Base-by-base conservation (phyloP, 768 basidiomycete genomes). In the Imleria badia region DNA sequence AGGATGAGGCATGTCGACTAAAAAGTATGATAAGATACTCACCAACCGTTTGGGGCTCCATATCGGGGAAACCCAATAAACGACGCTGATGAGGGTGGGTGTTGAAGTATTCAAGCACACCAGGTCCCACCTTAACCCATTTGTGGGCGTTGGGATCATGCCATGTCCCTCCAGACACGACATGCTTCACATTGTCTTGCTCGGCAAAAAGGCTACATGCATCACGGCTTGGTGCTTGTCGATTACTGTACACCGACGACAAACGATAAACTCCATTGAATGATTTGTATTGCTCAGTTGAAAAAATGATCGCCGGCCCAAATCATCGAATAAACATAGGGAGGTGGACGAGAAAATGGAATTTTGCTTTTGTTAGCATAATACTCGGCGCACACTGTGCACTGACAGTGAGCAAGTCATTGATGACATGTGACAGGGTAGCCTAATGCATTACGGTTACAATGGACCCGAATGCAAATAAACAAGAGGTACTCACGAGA, bases 261-360 rank as follows among this genome's bases (percentile, higher is more conserved):
- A 44, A 19, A 13, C 12, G 11, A 31, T 44, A 44, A 31, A 44
- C n/a, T 6, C 43, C 6, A 13, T 44, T 44, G 29, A 63, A 69
- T 1, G 63, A 64, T 26, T 73, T 59, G 23, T 59, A 73, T 8
- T 23, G 36, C 48, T 73, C 63, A 1, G 67, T 70, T 1, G 60
- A 64, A 50, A 67, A 71, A 0, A 66, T 44, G 8, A 71, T 58
- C 0, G 62, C 57, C 0, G 72, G 71, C 0, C 66, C 69, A 54
- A 71, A 72, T 2, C 43, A 44, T n/a, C 52, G n/a, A 30, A 72
- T 68, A 39, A 59, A 63, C 15, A 50, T 52, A 5, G 63, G 62
- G 3, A 70, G 51, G 31, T 72, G 69, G 10, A n/a, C n/a, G n/a
- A n/a, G n/a, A n/a, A n/a, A n/a, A n/a, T n/a, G n/a, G n/a, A n/a